phyloP scores from a whole-genome alignment of 345 rosid species.

The Eucalyptus marginata region DNA sequence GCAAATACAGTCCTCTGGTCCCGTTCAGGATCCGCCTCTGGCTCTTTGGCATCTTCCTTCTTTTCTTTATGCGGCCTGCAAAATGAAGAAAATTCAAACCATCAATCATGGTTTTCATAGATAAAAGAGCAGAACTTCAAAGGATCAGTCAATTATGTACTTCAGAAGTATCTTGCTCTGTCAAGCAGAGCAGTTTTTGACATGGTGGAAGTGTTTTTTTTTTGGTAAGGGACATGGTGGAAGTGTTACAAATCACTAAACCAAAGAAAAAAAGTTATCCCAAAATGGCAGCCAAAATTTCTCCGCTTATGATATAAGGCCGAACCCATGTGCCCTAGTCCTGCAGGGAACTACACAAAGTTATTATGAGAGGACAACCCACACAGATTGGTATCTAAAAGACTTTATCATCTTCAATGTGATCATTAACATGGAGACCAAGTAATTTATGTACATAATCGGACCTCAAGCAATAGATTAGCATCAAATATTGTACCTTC shows the following conservation, averaged over 20 bases:
- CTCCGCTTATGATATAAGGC: slow-evolving; percentile 43
- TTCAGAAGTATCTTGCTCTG: neutral
- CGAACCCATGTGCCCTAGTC: slow-evolving; percentile 45
- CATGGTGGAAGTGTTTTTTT: neutral
- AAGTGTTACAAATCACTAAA: neutral
- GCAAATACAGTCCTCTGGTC: slow-evolving; percentile 99
- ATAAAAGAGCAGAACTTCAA: neutral
- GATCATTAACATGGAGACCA: slow-evolving; percentile 34
- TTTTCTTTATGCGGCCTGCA: slow-evolving; percentile 74
- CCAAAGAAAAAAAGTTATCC: slow-evolving; percentile 1
- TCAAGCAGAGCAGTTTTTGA: slow-evolving; percentile 3
- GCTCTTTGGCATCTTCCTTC: slow-evolving; percentile 67
- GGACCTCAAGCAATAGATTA: slow-evolving; percentile 8
- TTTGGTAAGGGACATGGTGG: neutral
- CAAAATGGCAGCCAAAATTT: slow-evolving; percentile 24
- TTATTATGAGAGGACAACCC: slow-evolving; percentile 27
- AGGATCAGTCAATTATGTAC: neutral
- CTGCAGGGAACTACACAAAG: slow-evolving; percentile 74
- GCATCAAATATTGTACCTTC: slow-evolving; percentile 49
- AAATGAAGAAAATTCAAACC: slow-evolving; percentile 3
- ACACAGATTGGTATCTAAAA: neutral
- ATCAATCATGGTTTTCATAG: neutral
- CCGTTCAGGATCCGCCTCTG: slow-evolving; percentile 96
- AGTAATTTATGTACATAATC: slow-evolving; percentile 1
- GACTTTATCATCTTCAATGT: slow-evolving; percentile 6